A percentile compares a stretch with the other conserved stretches of the same genome.
phyloP scores from a whole-genome alignment of 345 rosid species.

The Lepidium didymum region DNA sequence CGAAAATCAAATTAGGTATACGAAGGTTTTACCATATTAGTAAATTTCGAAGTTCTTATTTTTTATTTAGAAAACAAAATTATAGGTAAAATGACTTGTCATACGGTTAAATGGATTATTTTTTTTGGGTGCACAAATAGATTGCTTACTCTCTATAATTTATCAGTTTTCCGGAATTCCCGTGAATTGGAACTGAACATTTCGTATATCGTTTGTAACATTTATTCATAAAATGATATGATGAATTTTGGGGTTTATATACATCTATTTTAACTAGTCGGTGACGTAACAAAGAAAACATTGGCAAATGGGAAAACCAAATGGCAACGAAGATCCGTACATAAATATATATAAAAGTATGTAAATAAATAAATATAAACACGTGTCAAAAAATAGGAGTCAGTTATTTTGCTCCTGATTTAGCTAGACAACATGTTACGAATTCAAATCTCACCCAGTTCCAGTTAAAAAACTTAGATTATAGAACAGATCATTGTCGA shows the following conservation, averaged over 20 bases:
- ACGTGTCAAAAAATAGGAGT: too few species aligned
- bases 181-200: not conserved
- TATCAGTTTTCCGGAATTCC: not conserved
- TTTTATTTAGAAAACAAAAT: not conserved
- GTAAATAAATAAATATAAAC: not conserved
- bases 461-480: too few species aligned
- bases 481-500: too few species aligned
- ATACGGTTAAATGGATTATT: too few species aligned
- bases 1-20: not conserved
- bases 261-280: too few species aligned
- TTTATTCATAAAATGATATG: too few species aligned
- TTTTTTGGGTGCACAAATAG: not conserved
- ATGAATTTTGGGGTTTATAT: not conserved
- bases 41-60: not conserved
- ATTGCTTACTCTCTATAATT: not conserved
- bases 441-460: too few species aligned
- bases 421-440: too few species aligned
- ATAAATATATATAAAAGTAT: not conserved
- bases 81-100: not conserved
- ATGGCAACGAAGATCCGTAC: not conserved
- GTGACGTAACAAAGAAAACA: not conserved
- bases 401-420: too few species aligned
- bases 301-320: constrained; percentile 2
- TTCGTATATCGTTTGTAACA: not conserved
- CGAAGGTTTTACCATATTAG: not conserved